Base-by-base conservation (phyloP, 2,329 filamentous ascomycete genomes). In the Fusarium nelsonii region DNA sequence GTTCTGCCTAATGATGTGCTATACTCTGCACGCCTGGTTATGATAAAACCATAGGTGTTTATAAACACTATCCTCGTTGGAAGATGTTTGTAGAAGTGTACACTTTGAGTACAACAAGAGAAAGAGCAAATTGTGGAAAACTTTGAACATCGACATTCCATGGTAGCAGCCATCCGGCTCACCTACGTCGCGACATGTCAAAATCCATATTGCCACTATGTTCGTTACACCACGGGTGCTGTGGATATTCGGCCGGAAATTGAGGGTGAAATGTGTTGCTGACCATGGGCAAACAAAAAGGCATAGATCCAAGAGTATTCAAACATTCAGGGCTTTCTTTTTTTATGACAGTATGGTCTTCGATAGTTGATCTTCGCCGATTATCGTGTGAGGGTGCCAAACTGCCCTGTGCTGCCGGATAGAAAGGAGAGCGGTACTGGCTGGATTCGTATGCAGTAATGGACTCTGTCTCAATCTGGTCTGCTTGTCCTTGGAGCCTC, bases 381-480 rank as follows among this genome's bases (percentile, higher is more conserved):
- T 49, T 68, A n/a, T 56, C 50, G 9, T 34, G 43, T 5, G 30
- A 20, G 11, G 52, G 34, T 23, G 28, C 26, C 41, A 32, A 26
- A 41, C 32, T 45, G 28, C 39, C 20, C 11, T 20, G 45, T 28
- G 34, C 37, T 15, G 18, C 28, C 23, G 48, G 32, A 28, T 50
- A 26, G 16, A 41, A 69, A 4, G 51, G 56, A 8, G 48, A 60
- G 18, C 51, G 65, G 32, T 37, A 55, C 28, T 54, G 48, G 12
- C 54, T 39, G 14, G 28, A 52, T 16, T 40, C 50, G 18, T 33
- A 49, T 8, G 44, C 37, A n/a, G 37, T 18, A 18, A 48, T 48
- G 14, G 36, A 26, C 15, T 59, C 61, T 18, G 32, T 33, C 16
- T 60, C 34, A 18, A 37, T 8, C 41, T 14, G 33, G 28, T 41